Percentiles rank a stretch among this genome's conserved stretches.
Evolutionary conservation across 75 land plant genomes (phyloP).

Genomic region (Gnetum montanum): DNA sequence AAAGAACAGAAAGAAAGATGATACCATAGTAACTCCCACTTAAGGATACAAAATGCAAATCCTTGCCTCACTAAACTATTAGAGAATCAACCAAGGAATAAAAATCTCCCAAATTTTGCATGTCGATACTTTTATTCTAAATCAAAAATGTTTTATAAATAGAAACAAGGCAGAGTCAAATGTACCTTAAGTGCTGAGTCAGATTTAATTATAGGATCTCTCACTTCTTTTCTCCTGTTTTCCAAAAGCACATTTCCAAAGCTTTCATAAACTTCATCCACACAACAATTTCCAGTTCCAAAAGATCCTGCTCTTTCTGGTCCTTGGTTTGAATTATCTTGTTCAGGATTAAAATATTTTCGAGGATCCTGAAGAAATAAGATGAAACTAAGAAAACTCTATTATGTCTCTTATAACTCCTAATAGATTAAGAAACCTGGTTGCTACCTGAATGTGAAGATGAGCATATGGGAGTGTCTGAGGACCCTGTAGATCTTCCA

Average conservation of each 20-base stretch:
- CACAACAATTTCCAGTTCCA: slow-evolving; percentile 19
- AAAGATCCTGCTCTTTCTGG: slow-evolving; percentile 23
- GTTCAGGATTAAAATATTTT: slow-evolving; percentile 92
- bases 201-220: slow-evolving; percentile 47
- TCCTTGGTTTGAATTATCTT: slow-evolving; percentile 49
- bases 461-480: slow-evolving; percentile 52
- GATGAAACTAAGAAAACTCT: neutral
- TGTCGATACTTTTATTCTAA: too few relatives aligned
- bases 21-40: too few relatives aligned
- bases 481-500: slow-evolving; percentile 85
- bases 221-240: slow-evolving; percentile 24
- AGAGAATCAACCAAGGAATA: too few relatives aligned
- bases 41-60: too few relatives aligned
- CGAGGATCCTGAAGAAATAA: slow-evolving; percentile 64
- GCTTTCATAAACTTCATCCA: slow-evolving; percentile 38
- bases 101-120: too few relatives aligned
- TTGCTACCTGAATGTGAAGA: slow-evolving; percentile 66
- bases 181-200: slow-evolving; percentile 75
- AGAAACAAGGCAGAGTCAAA: too few relatives aligned
- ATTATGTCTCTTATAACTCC: neutral
- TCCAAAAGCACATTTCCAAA: slow-evolving; percentile 39
- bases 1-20: too few relatives aligned
- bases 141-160: too few relatives aligned
- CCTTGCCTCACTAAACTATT: too few relatives aligned
- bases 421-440: neutral